A percentile compares a stretch with the other conserved stretches of the same genome.
These are phyloP conservation scores for Penicillium sp. DNA, from an alignment of 2,329 filamentous ascomycete species.

Conservation along the genomic window DNA sequence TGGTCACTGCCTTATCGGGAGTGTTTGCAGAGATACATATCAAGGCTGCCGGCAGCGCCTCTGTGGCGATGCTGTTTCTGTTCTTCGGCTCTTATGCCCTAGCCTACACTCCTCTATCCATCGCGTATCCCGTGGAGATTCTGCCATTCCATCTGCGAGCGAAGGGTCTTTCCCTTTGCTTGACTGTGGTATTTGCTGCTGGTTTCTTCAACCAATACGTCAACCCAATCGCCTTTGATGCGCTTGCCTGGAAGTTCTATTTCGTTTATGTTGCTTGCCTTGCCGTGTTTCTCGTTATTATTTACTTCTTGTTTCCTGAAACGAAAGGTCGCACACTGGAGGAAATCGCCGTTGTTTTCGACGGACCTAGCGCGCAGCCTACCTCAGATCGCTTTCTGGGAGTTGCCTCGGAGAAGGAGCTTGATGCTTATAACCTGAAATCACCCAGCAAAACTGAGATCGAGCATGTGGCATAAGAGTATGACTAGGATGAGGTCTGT, in stretches of 20 bases:
- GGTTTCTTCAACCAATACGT: slow-evolving; percentile 48
- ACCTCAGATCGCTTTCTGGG: neutral
- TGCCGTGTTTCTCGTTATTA: slow-evolving; percentile 27
- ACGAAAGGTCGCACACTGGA: slow-evolving; percentile 13
- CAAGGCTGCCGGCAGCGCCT: slow-evolving; percentile 30
- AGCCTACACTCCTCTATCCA: slow-evolving; percentile 30
- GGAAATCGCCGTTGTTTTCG: slow-evolving; percentile 11
- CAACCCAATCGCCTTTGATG: slow-evolving; percentile 47
- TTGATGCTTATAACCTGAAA: neutral
- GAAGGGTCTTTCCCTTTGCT: slow-evolving; percentile 36
- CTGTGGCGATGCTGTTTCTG: slow-evolving; percentile 41
- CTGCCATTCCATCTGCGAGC: slow-evolving; percentile 43
- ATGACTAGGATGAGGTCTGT: neutral
- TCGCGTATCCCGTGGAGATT: slow-evolving; percentile 35
- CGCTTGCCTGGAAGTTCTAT: slow-evolving; percentile 48
- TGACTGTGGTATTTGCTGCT: slow-evolving; percentile 30
- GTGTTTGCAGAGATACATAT: slow-evolving; percentile 26
- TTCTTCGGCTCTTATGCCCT: slow-evolving; percentile 37
- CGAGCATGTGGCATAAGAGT: neutral
- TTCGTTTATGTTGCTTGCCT: slow-evolving; percentile 46
- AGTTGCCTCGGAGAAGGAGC: neutral
- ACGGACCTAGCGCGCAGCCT: neutral
- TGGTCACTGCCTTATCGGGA: slow-evolving; percentile 26
- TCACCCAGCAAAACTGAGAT: neutral
- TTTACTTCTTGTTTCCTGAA: slow-evolving; percentile 16